Evolutionary conservation across 1,139 yeast species (phyloP), one percentile per base, ranked within the genome.

Genomic region (Magnusiomyces fungicola): DNA sequence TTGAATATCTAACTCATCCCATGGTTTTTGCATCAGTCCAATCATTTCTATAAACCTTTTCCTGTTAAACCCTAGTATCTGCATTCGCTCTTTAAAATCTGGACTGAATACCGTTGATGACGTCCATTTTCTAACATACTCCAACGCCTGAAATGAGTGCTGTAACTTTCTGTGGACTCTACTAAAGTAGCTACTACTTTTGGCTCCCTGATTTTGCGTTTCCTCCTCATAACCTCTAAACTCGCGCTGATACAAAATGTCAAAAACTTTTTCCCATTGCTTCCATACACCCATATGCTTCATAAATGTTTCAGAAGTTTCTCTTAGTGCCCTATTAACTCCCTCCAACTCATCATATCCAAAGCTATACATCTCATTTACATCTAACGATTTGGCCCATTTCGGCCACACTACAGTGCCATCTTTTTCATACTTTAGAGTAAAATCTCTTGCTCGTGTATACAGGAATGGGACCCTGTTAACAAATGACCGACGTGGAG

Each of bases 381-480:
- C 72, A 37, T 73, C 74, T 24, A 80, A 63, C 32, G 69, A 69
- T 0, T 66, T 55, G 16, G 75, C 78, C 85, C 86, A 80, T 0
- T 67, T 61, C 42, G 67, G 49, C 61, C 65, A 37, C 52, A 40
- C 6, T 56, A 50, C 61, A n/a, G n/a, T n/a, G 7, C 55, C 55
- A 24, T 58, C 55, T 10, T 56, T 55, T 48, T 72, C 74, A 59
- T 75, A 79, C 5, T 25, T 23, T 36, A n/a, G 24, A 19, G 12
- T 18, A 25, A 23, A 23, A 34, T 21, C 41, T 1, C 67, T 59
- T 2, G 72, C 66, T 0, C 82, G 75, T 0, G 88, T 78, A 25
- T 76, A 71, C 39, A 82, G 59, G 55, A 76, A 80, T 0, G 89
- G 89, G 14, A 81, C 73, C 39, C 77, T 70, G 55, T 79, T 80